A percentile compares a stretch with the other conserved stretches of the same genome.
These are phyloP conservation scores for Rutstroemia sydowiana DNA, from an alignment of 2,329 filamentous ascomycete genomes.

Conservation along the genomic window DNA sequence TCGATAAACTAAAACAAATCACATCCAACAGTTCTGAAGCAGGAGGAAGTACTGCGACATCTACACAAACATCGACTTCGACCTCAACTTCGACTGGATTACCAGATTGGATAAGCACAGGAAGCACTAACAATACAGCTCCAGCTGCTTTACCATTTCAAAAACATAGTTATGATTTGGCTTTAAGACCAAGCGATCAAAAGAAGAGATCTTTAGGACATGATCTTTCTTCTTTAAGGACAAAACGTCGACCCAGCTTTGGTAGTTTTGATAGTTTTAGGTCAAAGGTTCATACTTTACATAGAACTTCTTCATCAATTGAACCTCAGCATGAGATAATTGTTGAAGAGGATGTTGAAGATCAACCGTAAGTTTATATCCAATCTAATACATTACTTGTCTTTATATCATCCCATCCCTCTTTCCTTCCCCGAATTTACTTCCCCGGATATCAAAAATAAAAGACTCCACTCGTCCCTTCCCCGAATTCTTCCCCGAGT, in stretches of 20 bases:
- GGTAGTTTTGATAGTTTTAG: conserved; percentile 28
- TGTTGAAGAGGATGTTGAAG: conserved; percentile 20
- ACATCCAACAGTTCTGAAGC: conserved; percentile 33
- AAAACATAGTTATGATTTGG: too few species aligned
- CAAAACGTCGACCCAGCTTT: conserved; percentile 28
- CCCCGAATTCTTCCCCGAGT: too few species aligned
- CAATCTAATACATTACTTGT: too few species aligned
- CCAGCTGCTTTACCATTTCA: too few species aligned
- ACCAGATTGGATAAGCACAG: conserved; percentile 23
- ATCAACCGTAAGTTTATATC: conserved; percentile 19
- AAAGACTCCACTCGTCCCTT: too few species aligned
- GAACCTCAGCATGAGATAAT: conserved; percentile 25
- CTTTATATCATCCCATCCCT: too few species aligned
- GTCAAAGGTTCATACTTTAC: conserved; percentile 25
- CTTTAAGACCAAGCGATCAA: conserved; percentile 25
- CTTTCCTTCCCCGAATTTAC: too few species aligned
- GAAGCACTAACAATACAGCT: conserved; percentile 11
- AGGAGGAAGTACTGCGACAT: conserved; percentile 2
- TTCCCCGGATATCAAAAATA: too few species aligned
- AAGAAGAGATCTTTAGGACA: conserved; percentile 30
- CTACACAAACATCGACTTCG: conserved; percentile 9
- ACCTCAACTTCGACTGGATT: conserved; percentile 25
- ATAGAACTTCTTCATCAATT: conserved; percentile 23
- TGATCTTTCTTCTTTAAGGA: conserved; percentile 25
- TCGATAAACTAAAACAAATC: conserved; percentile 52